These are phyloP conservation scores for Aspergillus asperescens DNA, from an alignment of 495 filamentous ascomycete genomes.

Conservation along the genomic window DNA sequence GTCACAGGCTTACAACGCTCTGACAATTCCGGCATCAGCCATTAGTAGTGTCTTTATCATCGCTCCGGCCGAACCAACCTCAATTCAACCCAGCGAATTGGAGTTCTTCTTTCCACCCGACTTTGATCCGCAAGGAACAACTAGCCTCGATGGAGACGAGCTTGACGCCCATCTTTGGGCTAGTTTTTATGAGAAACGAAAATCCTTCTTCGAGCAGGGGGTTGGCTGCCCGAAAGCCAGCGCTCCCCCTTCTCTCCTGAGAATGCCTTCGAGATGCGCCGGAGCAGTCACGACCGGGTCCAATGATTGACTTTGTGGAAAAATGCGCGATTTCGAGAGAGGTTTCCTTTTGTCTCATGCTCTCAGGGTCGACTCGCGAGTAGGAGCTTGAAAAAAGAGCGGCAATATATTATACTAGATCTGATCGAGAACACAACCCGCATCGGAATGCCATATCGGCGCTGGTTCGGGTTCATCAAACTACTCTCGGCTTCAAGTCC, in stretches of 20 bases:
- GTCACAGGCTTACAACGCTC: not conserved
- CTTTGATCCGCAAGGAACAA: slow-evolving; percentile 3
- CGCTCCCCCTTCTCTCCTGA: not conserved
- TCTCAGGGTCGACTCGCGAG: too few relatives aligned
- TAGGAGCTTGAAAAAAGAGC: too few relatives aligned
- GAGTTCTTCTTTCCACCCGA: not conserved
- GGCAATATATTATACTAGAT: too few relatives aligned
- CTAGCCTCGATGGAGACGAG: not conserved
- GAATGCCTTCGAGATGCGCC: not conserved
- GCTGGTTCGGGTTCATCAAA: too few relatives aligned
- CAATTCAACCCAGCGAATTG: not conserved
- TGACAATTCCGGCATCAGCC: not conserved
- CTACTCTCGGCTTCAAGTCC: too few relatives aligned
- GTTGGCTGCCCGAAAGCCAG: not conserved
- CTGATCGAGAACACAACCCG: too few relatives aligned
- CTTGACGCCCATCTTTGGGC: not conserved
- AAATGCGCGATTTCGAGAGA: not conserved
- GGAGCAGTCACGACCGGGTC: slow-evolving; percentile 4
- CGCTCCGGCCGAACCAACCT: slow-evolving; percentile 6
- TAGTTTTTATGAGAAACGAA: not conserved
- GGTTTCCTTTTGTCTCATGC: not conserved
- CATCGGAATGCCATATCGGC: too few relatives aligned
- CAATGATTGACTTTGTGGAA: not conserved
- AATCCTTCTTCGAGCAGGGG: not conserved
- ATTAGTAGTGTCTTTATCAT: not conserved